Evolutionary conservation across 805 yeast species (phyloP).

Genomic region (Cyberlindnera maclurae): DNA sequence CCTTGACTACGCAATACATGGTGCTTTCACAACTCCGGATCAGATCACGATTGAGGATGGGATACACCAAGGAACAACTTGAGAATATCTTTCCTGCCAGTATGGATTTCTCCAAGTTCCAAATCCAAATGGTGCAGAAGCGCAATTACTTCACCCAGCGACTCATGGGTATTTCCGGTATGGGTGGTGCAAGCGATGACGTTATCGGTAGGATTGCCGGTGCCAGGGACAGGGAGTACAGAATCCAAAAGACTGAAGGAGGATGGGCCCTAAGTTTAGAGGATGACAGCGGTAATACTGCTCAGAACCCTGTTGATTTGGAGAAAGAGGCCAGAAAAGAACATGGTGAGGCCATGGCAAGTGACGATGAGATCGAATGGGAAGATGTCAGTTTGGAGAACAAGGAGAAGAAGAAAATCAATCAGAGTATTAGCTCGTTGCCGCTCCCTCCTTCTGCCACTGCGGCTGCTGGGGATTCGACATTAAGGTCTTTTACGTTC

Average conservation of each 20-base stretch:
- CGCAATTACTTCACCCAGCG: conserved; percentile 86
- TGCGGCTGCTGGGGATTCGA: conserved; percentile 12
- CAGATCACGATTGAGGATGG: conserved; percentile 89
- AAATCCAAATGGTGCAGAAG: conserved; percentile 86
- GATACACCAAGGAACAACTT: conserved; percentile 84
- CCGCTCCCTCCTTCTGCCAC: conserved; percentile 27
- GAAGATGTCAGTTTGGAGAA: conserved; percentile 53
- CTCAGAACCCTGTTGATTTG: conserved; percentile 41
- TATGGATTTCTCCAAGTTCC: conserved; percentile 88
- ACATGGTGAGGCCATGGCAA: conserved; percentile 10
- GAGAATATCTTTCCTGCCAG: conserved; percentile 75
- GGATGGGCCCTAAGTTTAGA: conserved; percentile 78
- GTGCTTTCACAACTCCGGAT: conserved; percentile 75
- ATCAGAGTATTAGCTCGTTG: conserved; percentile 36
- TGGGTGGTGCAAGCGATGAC: conserved; percentile 40
- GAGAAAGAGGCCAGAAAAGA: conserved; percentile 23
- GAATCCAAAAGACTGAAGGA: conserved; percentile 64
- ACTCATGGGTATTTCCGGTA: conserved; percentile 75
- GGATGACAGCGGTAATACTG: conserved; percentile 30
- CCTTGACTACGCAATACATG: conserved; percentile 83
- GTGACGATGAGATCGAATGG: conserved; percentile 45
- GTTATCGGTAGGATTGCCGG: conserved; percentile 62
- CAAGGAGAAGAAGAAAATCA: conserved; percentile 21
- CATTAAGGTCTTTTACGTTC: conserved; percentile 15
- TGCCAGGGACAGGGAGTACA: conserved; percentile 70